These are phyloP conservation scores for Bidens hawaiensis DNA, from an alignment of 140 eudicot genomes.

Conservation along the genomic window DNA sequence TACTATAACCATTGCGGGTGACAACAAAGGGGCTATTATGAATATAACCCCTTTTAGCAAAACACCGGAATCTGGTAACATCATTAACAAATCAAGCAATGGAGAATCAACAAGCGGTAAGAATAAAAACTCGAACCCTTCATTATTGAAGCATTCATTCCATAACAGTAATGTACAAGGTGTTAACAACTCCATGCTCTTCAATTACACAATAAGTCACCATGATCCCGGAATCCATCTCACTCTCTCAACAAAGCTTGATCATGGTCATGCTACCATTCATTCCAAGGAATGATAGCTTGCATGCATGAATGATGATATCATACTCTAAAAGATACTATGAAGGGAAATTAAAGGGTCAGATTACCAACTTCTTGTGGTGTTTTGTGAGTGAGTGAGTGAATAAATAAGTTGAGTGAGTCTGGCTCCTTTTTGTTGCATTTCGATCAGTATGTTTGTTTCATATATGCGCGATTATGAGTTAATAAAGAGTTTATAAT, in stretches of 20 bases:
- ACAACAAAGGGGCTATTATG: slow-evolving; percentile 81
- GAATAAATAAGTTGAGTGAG: slow-evolving; percentile 34
- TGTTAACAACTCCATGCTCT: slow-evolving; percentile 53
- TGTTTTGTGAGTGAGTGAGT: not conserved
- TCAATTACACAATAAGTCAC: slow-evolving; percentile 32
- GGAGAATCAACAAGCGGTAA: slow-evolving; percentile 25
- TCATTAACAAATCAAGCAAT: slow-evolving; percentile 8
- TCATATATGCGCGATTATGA: not conserved
- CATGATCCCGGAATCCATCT: slow-evolving; percentile 73
- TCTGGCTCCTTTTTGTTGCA: too few species aligned
- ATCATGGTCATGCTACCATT: slow-evolving; percentile 20
- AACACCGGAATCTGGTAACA: slow-evolving; percentile 15
- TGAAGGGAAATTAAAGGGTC: slow-evolving; percentile 7
- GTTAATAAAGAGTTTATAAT: not conserved
- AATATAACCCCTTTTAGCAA: slow-evolving; percentile 34
- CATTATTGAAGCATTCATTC: too few species aligned
- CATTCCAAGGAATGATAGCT: slow-evolving; percentile 23
- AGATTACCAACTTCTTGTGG: slow-evolving; percentile 9
- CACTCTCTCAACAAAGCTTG: too few species aligned
- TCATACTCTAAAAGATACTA: slow-evolving; percentile 1
- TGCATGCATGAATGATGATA: not conserved
- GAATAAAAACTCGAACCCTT: slow-evolving; percentile 17
- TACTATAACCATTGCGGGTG: slow-evolving; percentile 60
- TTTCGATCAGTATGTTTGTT: not conserved
- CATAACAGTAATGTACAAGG: slow-evolving; percentile 82